phyloP scores from a whole-genome alignment of 73 alveolate species.

The Durusdinium trenchii region DNA sequence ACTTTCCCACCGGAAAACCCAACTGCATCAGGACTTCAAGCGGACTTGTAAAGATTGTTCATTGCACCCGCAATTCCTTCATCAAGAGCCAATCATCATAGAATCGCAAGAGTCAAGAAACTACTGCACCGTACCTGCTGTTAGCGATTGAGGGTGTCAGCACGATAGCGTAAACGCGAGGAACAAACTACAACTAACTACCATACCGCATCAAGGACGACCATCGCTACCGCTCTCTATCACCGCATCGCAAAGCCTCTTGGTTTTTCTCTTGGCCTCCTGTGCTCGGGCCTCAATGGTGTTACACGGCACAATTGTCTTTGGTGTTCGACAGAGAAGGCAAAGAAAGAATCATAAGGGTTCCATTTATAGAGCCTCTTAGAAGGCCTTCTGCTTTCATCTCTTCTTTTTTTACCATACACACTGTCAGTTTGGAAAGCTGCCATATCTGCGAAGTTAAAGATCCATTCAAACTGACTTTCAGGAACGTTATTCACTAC shows the following conservation, averaged over 20 bases:
- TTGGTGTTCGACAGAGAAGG: background rate
- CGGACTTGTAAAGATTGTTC: no score
- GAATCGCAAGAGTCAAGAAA: background rate
- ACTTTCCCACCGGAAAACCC: no score
- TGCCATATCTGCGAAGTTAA: background rate
- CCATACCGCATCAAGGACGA: background rate
- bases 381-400: no score
- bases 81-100: no score
- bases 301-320: background rate
- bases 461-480: no score
- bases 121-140: background rate
- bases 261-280: background rate
- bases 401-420: no score
- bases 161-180: background rate
- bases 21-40: no score
- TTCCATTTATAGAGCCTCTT: background rate
- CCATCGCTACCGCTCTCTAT: no score
- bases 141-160: background rate
- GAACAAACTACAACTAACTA: background rate
- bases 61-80: no score
- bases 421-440: background rate
- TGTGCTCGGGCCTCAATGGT: no score
- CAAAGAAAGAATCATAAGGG: background rate
- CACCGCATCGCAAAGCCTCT: background rate
- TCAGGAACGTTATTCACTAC: no score